Evolutionary conservation across 441 rosid species (phyloP).

Genomic region (Gossypium gossypioides): DNA sequence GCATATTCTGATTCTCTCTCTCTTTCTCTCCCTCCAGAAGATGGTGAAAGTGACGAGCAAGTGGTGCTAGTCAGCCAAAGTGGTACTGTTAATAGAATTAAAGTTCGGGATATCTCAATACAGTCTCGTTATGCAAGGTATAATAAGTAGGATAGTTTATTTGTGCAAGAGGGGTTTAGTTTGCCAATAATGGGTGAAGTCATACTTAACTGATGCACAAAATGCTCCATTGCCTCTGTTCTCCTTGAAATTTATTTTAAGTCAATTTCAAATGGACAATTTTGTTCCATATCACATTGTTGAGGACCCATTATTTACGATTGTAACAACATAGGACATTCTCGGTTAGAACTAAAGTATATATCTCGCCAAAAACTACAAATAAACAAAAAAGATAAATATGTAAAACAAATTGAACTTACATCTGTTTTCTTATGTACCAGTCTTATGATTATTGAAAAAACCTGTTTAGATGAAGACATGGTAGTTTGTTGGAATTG

Average conservation of each 20-base stretch:
- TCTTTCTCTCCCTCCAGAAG: conserved; percentile 34
- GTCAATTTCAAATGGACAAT: background rate
- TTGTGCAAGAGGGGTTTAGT: background rate
- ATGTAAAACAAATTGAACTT: background rate
- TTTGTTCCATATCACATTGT: background rate
- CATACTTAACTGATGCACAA: background rate
- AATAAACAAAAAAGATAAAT: background rate
- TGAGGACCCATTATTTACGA: background rate
- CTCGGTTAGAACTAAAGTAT: background rate
- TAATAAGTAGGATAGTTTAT: background rate
- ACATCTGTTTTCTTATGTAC: background rate
- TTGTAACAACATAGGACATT: background rate
- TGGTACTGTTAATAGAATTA: conserved; percentile 80
- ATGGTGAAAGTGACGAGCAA: conserved; percentile 90
- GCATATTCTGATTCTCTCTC: background rate
- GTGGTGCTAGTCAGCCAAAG: conserved; percentile 91
- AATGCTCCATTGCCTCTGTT: background rate
- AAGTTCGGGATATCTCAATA: conserved; percentile 81
- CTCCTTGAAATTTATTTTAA: background rate
- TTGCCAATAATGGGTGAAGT: background rate
- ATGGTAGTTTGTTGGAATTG: background rate
- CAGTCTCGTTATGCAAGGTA: conserved; percentile 88
- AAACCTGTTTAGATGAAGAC: background rate
- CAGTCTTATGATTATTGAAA: background rate
- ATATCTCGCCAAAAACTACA: background rate